Percentiles rank a stretch among this genome's conserved stretches.
Conservation (phyloP, 108 stramenopile genomes). For the Epipyxis sp. region DNA sequence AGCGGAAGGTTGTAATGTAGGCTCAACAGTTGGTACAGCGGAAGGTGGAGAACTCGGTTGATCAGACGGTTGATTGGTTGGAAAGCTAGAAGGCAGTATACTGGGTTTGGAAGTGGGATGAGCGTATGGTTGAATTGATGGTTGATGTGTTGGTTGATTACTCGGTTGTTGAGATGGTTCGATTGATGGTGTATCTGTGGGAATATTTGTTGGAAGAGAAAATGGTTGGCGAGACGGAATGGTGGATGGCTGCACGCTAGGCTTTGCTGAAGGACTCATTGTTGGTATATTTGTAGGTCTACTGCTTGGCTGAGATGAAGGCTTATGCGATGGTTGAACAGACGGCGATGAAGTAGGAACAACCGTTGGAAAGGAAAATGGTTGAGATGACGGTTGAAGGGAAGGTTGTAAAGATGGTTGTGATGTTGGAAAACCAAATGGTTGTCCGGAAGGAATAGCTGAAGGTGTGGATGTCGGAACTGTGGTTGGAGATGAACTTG, state of each 20-base stretch:
- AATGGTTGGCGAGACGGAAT: background rate
- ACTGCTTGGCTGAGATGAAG: background rate
- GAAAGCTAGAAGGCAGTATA: background rate
- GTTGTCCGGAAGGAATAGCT: background rate
- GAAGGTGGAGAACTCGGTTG: background rate
- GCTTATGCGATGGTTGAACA: background rate
- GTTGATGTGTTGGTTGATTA: background rate
- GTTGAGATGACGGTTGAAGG: background rate
- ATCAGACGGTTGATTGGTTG: background rate
- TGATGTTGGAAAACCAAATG: background rate
- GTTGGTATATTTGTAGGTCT: background rate
- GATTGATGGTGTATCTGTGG: background rate
- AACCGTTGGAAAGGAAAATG: background rate
- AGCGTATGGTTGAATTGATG: background rate
- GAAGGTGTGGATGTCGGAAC: background rate
- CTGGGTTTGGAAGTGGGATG: background rate
- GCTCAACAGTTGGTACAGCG: background rate
- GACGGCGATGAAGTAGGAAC: background rate
- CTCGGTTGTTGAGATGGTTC: background rate
- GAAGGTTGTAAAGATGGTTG: constrained; percentile 10
- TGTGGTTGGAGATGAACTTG: background rate
- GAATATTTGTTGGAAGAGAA: background rate
- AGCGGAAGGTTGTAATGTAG: constrained; percentile 5
- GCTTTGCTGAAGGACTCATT: background rate
- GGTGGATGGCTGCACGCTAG: background rate